Evolutionary conservation across 2,329 filamentous ascomycete genomes (phyloP), one percentile per base, ranked within the genome.

Genomic region (Colletotrichum karsti): DNA sequence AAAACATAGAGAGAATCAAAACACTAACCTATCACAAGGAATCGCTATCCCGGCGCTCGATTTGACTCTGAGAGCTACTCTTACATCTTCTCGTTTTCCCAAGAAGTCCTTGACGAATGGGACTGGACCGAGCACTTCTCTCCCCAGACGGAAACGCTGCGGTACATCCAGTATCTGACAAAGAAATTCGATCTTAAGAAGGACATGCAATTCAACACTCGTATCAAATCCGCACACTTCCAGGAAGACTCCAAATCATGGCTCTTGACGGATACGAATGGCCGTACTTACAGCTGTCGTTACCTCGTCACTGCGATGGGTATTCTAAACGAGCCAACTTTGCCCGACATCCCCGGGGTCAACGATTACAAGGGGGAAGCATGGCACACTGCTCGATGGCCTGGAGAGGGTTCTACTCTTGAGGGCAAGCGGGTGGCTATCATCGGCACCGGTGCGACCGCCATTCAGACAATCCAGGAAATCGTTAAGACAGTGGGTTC

Each of bases 371-470:
- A 76, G 18, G 83, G 83, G 2, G 68, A 77, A 4, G 72, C 83
- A 22, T 79, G 85, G 63, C 84, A 86, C 70, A 83, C 83, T 1
- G 79, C 80, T 0, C 77, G 80, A 8, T 86, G 84, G 84, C 72
- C 77, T 2, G 75, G 82, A 22, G 75, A 77, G 5, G 76, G 82
- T 13, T 78, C 80, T 1, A 83, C 83, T 15, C 74, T 90, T 3
- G 76, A 81, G 22, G 82, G 78, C 13, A 83, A 84, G 74, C 74
- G 75, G 5, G 83, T 87, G 2, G 85, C 79, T 3, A 76, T 87
- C 46, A 75, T 87, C 28, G 85, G 85, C 22, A 87, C 84, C 0
- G 85, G 83, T 1, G 83, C 85, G 2, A 86, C 84, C 0, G 82
- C 80, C 1, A 77, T 87, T 5, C 82, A 85, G 69, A 79, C 76